Base-by-base conservation (phyloP, 805 yeast genomes). In the Cyberlindnera mississippiensis region DNA sequence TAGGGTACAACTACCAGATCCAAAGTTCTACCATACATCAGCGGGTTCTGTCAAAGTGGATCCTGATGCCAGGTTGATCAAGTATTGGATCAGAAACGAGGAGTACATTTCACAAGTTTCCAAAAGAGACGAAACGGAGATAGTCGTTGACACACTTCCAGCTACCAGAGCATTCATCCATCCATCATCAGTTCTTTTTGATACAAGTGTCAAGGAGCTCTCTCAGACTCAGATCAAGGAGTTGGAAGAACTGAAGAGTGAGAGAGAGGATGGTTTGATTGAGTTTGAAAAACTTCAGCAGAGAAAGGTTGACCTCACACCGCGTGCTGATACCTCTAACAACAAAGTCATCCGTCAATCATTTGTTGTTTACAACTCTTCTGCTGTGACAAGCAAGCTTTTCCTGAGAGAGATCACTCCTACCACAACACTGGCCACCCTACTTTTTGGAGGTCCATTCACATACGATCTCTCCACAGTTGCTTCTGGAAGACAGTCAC, bases 11-110 rank as follows among this genome's bases (percentile, higher is more conserved):
- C 66, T 78, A 16, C 97, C 98, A 0, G 89, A 87, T 46, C 78
- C 90, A 3, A 86, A 85, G 55, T 91, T 66, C 59, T 64, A 78
- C 33, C 74, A 80, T 28, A 78, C 87, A 2, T 66, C 81, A 27
- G 72, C 80, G 0, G 99, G 99, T 17, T 76, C 97, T 0, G 73
- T 91, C 33, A 90, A 85, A 40, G 71, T 78, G n/a, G 96, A 90
- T 53, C 85, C 89, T 0, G 96, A 90, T 55, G 85, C 90, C 2
- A 74, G 71, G 42, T 68, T 72, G 44, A 82, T 83, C 44, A 83
- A 81, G 56, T 77, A 80, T 38, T 89, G 89, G 85, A 72, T 84
- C 33, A 66, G 85, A 49, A 78, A 78, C 53, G 87, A 82, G 38
- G 72, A 69, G 38, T 79, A 70, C 45, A 56, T 51, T 48, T 50